Conservation (phyloP, 192 early-diverging fungal species). For the Obelidium mucronatum region DNA sequence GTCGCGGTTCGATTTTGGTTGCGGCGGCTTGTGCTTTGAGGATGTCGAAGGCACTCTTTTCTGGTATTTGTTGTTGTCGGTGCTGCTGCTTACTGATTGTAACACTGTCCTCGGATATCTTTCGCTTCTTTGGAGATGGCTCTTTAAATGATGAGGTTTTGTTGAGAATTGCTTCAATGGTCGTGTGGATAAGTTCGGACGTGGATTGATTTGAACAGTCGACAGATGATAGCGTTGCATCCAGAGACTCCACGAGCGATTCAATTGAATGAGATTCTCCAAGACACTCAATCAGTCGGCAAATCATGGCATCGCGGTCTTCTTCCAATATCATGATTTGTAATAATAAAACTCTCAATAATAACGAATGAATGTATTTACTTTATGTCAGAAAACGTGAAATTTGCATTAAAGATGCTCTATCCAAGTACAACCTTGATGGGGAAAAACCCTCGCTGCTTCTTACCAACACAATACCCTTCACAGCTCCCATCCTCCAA, state of each 20-base stretch:
- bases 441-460: conserved; percentile 27
- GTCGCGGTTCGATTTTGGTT: too few species aligned
- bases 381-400: too few species aligned
- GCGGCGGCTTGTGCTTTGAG: too few species aligned
- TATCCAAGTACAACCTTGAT: conserved; percentile 16
- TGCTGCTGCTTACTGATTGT: not conserved
- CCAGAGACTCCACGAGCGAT: not conserved
- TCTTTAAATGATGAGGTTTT: not conserved
- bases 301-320: conserved; percentile 10
- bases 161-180: not conserved
- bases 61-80: not conserved
- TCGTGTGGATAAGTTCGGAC: not conserved
- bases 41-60: not conserved
- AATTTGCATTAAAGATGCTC: too few species aligned
- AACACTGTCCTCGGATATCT: not conserved
- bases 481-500: conserved; percentile 33
- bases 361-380: too few species aligned
- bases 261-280: conserved; percentile 6
- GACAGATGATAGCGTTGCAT: not conserved
- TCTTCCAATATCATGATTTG: too few species aligned
- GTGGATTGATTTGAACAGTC: not conserved
- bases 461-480: conserved; percentile 24
- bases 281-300: not conserved
- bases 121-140: not conserved
- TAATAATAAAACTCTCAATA: too few species aligned